phyloP scores from a whole-genome alignment of 495 filamentous ascomycete species.

The Evernia prunastri region DNA sequence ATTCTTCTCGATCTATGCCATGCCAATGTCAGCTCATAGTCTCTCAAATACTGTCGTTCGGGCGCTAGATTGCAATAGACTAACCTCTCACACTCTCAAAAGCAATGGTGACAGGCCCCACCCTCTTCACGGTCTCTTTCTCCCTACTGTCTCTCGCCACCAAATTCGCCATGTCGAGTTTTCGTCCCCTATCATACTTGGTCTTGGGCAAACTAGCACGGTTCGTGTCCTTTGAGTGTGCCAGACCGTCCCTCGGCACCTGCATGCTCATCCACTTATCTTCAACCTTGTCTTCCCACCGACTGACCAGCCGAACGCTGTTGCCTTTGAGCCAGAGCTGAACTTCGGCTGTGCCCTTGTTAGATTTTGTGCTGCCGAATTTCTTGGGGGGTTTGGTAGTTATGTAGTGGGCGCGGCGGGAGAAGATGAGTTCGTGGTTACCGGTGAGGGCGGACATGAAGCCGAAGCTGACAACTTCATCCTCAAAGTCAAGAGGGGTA shows the following conservation, averaged over 20 bases:
- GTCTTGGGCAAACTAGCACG: constrained; percentile 28
- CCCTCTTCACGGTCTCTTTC: constrained; percentile 22
- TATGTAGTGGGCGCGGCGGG: constrained; percentile 31
- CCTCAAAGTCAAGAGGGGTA: constrained; percentile 29
- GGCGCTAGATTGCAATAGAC: constrained; percentile 22
- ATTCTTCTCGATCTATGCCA: constrained; percentile 28
- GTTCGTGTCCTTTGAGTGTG: constrained; percentile 26
- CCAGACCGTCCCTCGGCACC: constrained; percentile 11
- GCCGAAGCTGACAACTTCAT: constrained; percentile 24
- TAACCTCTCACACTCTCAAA: constrained; percentile 32
- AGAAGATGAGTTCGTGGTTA: constrained; percentile 33
- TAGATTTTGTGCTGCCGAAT: constrained; percentile 28
- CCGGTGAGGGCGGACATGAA: constrained; percentile 36
- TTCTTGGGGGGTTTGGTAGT: constrained; percentile 30
- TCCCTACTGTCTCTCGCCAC: constrained; percentile 30
- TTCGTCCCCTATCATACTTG: constrained; percentile 30
- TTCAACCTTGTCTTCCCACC: constrained; percentile 33
- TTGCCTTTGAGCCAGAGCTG: constrained; percentile 33
- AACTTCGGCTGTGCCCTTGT: constrained; percentile 33
- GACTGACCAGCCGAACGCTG: constrained; percentile 17
- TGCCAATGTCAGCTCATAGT: neutral
- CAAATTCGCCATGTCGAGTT: constrained; percentile 36
- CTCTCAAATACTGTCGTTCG: neutral
- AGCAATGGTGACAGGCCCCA: constrained; percentile 32
- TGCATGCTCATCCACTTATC: constrained; percentile 37